phyloP scores from a whole-genome alignment of 495 filamentous ascomycete species.

The Penicillium verhagenii region DNA sequence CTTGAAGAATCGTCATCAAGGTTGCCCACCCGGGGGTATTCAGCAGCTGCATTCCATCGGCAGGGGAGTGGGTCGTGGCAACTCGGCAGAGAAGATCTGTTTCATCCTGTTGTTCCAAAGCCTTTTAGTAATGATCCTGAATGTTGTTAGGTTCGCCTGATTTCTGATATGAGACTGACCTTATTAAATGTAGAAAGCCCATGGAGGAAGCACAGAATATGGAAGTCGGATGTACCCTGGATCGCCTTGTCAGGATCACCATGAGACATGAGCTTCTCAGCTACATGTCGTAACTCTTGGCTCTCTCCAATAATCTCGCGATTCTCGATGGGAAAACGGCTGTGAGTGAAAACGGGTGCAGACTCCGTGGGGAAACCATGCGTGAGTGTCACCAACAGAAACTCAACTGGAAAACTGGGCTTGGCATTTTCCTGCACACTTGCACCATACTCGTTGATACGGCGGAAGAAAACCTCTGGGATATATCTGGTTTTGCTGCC shows the following conservation, averaged over 20 bases:
- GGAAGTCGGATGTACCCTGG: slow-evolving; percentile 82
- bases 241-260: slow-evolving; percentile 62
- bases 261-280: slow-evolving; percentile 58
- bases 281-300: slow-evolving; percentile 68
- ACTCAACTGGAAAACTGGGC: slow-evolving; percentile 93
- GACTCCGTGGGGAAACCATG: slow-evolving; percentile 89
- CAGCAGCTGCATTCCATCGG: slow-evolving; percentile 76
- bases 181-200: slow-evolving; percentile 76
- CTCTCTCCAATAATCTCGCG: slow-evolving; percentile 78
- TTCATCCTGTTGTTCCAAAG: slow-evolving; percentile 65
- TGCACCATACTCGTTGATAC: slow-evolving; percentile 93
- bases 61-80: slow-evolving; percentile 72
- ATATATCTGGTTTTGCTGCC: slow-evolving; percentile 82
- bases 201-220: slow-evolving; percentile 85
- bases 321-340: slow-evolving; percentile 84
- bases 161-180: slow-evolving; percentile 47
- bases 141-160: neutral
- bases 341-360: slow-evolving; percentile 67
- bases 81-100: slow-evolving; percentile 82
- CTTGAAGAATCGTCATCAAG: slow-evolving; percentile 84
- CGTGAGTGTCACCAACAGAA: slow-evolving; percentile 91
- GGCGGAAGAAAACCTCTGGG: slow-evolving; percentile 94
- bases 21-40: slow-evolving; percentile 90
- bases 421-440: slow-evolving; percentile 98
- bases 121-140: neutral